Evolutionary conservation across 2,329 filamentous ascomycete genomes (phyloP).

Genomic region (Leptosphaerulina australis): DNA sequence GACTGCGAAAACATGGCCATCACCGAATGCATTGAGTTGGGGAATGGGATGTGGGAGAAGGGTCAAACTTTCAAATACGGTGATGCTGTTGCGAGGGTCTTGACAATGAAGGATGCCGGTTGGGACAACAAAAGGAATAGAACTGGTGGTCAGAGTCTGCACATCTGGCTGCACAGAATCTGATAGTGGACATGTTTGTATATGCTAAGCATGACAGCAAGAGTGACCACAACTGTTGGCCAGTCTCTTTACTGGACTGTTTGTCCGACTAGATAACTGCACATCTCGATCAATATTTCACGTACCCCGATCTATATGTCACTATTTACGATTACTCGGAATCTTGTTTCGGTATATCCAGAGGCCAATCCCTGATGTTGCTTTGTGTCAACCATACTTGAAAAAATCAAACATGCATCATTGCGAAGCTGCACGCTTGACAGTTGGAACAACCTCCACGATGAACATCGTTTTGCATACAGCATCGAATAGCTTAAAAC

Average conservation of each 20-base stretch:
- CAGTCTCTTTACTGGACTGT: not conserved
- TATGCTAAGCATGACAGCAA: not conserved
- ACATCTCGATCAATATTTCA: not conserved
- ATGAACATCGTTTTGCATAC: too few relatives aligned
- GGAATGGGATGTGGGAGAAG: slow-evolving; percentile 44
- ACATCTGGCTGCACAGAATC: slow-evolving; percentile 39
- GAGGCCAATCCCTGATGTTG: too few relatives aligned
- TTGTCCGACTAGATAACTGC: not conserved
- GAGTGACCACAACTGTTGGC: not conserved
- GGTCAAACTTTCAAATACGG: slow-evolving; percentile 44
- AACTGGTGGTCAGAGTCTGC: slow-evolving; percentile 33
- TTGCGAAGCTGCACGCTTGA: too few relatives aligned
- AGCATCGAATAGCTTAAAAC: too few relatives aligned
- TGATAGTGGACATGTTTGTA: slow-evolving; percentile 9
- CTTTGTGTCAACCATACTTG: too few relatives aligned
- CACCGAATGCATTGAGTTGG: slow-evolving; percentile 45
- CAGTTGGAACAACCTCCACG: too few relatives aligned
- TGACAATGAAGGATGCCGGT: slow-evolving; percentile 41
- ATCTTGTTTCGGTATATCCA: too few relatives aligned
- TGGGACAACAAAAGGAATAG: slow-evolving; percentile 43
- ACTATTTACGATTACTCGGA: too few relatives aligned
- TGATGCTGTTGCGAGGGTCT: slow-evolving; percentile 38
- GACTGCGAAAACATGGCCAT: slow-evolving; percentile 40
- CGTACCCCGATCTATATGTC: not conserved
- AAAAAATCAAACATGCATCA: too few relatives aligned